These are phyloP conservation scores for Trichoderma sp. DNA, from an alignment of 2,329 filamentous ascomycete genomes.

Conservation along the genomic window DNA sequence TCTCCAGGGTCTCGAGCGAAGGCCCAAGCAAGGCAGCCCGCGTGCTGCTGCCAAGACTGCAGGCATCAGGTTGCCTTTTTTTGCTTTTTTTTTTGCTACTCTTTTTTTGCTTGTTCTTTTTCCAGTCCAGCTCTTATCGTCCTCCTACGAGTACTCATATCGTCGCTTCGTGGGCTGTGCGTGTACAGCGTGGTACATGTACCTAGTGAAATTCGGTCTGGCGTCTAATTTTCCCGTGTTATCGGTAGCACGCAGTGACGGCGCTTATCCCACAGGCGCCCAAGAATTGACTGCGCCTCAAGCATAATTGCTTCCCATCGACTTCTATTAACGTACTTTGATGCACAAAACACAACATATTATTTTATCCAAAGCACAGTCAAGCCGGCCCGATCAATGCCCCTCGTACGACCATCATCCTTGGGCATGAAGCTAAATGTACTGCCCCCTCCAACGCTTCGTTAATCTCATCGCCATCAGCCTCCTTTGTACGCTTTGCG, in stretches of 20 bases:
- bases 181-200: not conserved
- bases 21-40: not conserved
- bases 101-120: not conserved
- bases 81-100: not conserved
- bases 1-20: not conserved
- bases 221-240: conserved; percentile 8
- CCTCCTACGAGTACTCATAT: not conserved
- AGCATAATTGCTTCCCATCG: not conserved
- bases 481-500: not conserved
- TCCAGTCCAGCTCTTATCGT: not conserved
- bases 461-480: not conserved
- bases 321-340: not conserved
- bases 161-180: not conserved
- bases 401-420: not conserved
- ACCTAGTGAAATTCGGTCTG: not conserved
- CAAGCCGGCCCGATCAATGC: not conserved
- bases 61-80: conserved; percentile 8
- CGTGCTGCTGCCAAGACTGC: not conserved
- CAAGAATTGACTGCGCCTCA: not conserved
- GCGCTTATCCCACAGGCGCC: conserved; percentile 10
- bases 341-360: not conserved
- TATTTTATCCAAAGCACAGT: not conserved
- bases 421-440: not conserved
- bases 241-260: not conserved
- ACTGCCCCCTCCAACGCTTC: not conserved